Base-by-base conservation (phyloP, 192 early-diverging fungal genomes). In the Geranomyces variabilis region DNA sequence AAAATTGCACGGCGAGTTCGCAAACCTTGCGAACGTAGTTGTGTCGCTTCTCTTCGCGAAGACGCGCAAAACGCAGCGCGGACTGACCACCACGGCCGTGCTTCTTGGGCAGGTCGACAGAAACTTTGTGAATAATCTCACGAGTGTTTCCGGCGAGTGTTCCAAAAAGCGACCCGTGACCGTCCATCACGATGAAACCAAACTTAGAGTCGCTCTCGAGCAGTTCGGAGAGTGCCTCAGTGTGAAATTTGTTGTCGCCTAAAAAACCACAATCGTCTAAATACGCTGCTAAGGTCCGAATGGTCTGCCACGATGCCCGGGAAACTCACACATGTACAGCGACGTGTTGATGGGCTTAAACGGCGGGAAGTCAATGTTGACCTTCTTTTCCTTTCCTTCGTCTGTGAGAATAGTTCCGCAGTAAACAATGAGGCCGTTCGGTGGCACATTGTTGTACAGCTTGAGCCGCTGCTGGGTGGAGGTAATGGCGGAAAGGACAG, bases 1-100 rank as follows among this genome's bases (percentile, higher is more conserved):
- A 99, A 76, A 96, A 90, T 75, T 96, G 93, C 1, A 95, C 93
- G n/a, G 96, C 93, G 51, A 92, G 83, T 78, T 99, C 97, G 36
- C 95, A 95, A 49, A 99, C 93, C 84, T 99, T 99, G 66, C 97
- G 91, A 67, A 99, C 90, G 70, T 99, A 99, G 81, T 99, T 93
- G 88, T 98, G 97, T 56, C 97, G 93, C 84, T 95, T 96, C 81
- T 99, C 97, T 69, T 95, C 93, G 78, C 97, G 93, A 69, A 99
- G 88, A 91, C 97, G 97, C 5, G 95, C 92, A 78, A 99, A 99
- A 93, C 97, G 95, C 79, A 97, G 88, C 24, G 97, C 97, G 13
- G 97, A 99, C 83, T 99, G 97, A 90, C 97, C 97, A 87, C 97
- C 97, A 86, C 97, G 93, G 60, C 97, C 97, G 90, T 99, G 97